These are phyloP conservation scores for Rhizopogon vesiculosus DNA, from an alignment of 768 basidiomycete genomes.

Conservation along the genomic window DNA sequence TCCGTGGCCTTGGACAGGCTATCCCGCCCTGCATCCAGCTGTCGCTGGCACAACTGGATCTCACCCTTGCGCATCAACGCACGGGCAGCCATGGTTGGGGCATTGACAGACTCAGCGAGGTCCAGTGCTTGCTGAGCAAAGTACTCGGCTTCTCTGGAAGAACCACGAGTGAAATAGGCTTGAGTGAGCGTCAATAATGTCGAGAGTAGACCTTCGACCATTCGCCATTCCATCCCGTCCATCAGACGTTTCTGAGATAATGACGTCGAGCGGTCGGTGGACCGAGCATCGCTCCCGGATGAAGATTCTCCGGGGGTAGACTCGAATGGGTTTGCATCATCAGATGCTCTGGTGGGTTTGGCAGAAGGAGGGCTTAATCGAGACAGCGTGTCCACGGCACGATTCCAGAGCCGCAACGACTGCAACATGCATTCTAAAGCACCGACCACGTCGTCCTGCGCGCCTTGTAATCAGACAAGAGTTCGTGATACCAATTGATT, in stretches of 20 bases:
- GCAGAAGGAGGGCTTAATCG: constrained; percentile 41
- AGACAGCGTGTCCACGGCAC: constrained; percentile 64
- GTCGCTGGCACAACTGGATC: constrained; percentile 60
- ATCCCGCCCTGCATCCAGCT: constrained; percentile 50
- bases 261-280: constrained; percentile 22
- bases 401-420: constrained; percentile 75
- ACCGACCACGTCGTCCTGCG: constrained; percentile 56
- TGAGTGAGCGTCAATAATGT: constrained; percentile 63
- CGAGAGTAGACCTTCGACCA: constrained; percentile 65
- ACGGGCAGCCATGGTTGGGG: constrained; percentile 58
- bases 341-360: constrained; percentile 19
- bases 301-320: constrained; percentile 24
- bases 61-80: constrained; percentile 68
- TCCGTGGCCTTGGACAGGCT: constrained; percentile 47
- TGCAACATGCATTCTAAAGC: constrained; percentile 60
- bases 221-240: constrained; percentile 68
- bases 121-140: constrained; percentile 76
- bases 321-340: constrained; percentile 53
- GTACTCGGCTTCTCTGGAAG: constrained; percentile 80
- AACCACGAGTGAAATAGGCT: constrained; percentile 69
- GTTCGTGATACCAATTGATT: neutral
- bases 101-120: constrained; percentile 64
- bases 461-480: neutral
- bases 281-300: constrained; percentile 34
- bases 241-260: constrained; percentile 24